Evolutionary conservation across 129 eudicot species (phyloP), one percentile per base, ranked within the genome.

Genomic region (Flaveria linearis): DNA sequence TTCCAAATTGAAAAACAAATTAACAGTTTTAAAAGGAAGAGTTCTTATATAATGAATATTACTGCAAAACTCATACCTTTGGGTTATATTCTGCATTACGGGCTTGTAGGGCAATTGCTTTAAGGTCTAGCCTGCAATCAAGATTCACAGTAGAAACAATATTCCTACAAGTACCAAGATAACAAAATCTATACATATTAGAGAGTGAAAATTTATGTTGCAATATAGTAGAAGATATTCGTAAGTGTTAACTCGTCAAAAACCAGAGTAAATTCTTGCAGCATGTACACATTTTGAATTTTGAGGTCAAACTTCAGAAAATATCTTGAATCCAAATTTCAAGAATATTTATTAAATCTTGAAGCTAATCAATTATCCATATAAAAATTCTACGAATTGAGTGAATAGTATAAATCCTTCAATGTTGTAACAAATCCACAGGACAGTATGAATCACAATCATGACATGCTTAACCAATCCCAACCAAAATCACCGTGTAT

Each of bases 101-200:
- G 33, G 89, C 89, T 71, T 85, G 84, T 33, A 82, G 74, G 1
- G 86, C 89, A 75, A 85, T 85, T 7, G 84, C 84, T 67, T 85
- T 85, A 7, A 85, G 89, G 61, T 85, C 86, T 75, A 85, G 76
- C 56, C 82, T 78, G 74, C 86, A 85, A 71, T 82, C 89, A 75
- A 85, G 79, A 68, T 85, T 85, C 57, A 85, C 86, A 1, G 89
- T 85, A 41, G 89, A 85, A 23, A 82, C 86, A 79, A 85, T 82
- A 76, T 85, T 85, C 84, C 89, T 85, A 26, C 2, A 77, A 36
- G 12, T 69, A 82, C 30, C 17, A 57, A 56, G 43, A 61, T 61
- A 62, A 28, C 42, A 62, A 62, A 62, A 62, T 28, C 22, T 57
- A 25, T 28, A 36, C 26, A 28, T 1, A 28, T 62, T 13, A 62